phyloP scores from a whole-genome alignment of 768 basidiomycete species.

The Macrolepiota dolichaula region DNA sequence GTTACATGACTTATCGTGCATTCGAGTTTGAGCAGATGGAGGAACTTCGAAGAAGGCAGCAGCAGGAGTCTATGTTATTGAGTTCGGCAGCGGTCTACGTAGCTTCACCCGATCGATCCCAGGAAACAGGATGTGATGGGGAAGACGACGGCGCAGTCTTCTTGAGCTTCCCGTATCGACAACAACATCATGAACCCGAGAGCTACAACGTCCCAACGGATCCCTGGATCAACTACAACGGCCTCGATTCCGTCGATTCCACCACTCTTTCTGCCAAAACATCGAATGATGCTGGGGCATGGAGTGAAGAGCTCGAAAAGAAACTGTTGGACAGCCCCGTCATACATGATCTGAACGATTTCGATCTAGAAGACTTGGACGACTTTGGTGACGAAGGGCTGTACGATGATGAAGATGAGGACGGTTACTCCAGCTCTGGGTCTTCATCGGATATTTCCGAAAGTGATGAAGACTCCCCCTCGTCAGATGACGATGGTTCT shows the following conservation, averaged over 20 bases:
- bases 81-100: not conserved
- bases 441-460: slow-evolving; percentile 4
- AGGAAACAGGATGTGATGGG: not conserved
- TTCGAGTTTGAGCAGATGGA: slow-evolving; percentile 1
- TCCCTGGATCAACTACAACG: slow-evolving; percentile 7
- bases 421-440: not conserved
- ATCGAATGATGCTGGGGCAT: not conserved
- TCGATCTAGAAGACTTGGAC: slow-evolving; percentile 2
- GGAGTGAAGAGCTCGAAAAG: slow-evolving; percentile 7
- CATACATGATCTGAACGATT: slow-evolving; percentile 2
- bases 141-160: not conserved
- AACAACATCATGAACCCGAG: not conserved
- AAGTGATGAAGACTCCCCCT: not conserved
- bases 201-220: not conserved
- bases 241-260: not conserved
- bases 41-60: not conserved
- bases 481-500: not conserved
- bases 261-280: not conserved
- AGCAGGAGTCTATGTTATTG: not conserved
- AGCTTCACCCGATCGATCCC: not conserved
- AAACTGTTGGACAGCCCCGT: not conserved
- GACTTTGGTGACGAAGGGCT: not conserved
- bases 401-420: not conserved
- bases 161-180: slow-evolving; percentile 10
- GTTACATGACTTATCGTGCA: not conserved